Percentiles rank a stretch among this genome's conserved stretches.
These are phyloP conservation scores for Schizothecium vesticola DNA, from an alignment of 495 filamentous ascomycete genomes.

Conservation along the genomic window DNA sequence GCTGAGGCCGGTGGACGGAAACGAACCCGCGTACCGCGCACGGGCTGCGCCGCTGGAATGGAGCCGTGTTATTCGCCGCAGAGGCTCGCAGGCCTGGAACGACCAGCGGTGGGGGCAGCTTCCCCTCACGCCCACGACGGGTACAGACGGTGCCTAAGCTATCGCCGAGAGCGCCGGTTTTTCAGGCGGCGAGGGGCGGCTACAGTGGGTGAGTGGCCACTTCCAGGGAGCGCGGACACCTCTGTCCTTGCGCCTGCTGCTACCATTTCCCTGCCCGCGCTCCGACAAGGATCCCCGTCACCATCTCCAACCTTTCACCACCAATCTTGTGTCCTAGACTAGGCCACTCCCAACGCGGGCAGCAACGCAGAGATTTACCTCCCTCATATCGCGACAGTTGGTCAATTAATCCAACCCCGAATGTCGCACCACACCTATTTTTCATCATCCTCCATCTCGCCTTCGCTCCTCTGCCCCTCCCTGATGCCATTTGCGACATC, in stretches of 20 bases:
- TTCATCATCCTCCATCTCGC: slow-evolving; percentile 46
- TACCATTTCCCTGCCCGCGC: neutral
- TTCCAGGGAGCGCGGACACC: neutral
- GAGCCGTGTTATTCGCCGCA: neutral
- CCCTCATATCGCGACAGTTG: slow-evolving; percentile 19
- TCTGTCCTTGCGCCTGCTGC: neutral
- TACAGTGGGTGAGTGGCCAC: neutral
- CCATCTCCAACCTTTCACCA: neutral
- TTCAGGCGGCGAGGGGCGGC: neutral
- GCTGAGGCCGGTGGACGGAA: neutral
- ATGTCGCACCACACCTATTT: slow-evolving; percentile 65
- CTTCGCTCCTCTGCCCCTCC: slow-evolving; percentile 29
- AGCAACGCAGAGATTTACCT: slow-evolving; percentile 30
- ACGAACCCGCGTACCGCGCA: neutral
- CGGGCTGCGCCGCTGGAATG: neutral
- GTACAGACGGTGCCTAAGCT: no score
- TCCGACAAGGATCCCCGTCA: neutral
- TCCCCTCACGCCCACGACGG: neutral
- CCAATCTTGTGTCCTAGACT: slow-evolving; percentile 6
- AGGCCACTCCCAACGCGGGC: slow-evolving; percentile 16
- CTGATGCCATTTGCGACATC: slow-evolving; percentile 35
- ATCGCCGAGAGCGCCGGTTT: neutral
- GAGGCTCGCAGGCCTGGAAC: neutral
- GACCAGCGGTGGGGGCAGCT: neutral
- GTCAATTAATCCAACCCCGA: slow-evolving; percentile 28